Base-by-base conservation (phyloP, 164 flowering plant species). In the Hamamelis virginiana region DNA sequence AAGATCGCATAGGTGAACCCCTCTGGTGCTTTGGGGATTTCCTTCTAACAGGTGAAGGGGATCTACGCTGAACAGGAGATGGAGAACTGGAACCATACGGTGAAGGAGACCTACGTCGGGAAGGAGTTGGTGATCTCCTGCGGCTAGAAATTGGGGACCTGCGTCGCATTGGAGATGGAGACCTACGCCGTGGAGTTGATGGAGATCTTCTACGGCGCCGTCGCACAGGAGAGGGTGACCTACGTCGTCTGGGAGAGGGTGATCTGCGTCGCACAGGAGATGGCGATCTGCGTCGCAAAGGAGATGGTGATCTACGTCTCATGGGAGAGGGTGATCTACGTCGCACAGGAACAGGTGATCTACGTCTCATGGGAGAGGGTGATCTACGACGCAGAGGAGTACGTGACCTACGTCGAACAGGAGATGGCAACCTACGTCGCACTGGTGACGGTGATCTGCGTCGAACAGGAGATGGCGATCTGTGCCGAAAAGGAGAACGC, bases 1-100 rank as follows among this genome's bases (percentile, higher is more conserved):
- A 80, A 18, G 90, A 78, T 47, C 59, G 78, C 25, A 72, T 21
- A 25, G 87, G 89, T 38, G 89, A 86, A 61, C 83, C 76, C 66
- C 78, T 78, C 15, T 72, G 69, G n/a, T 70, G 72, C 74, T 66
- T 79, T 12, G 83, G 79, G 64, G 82, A 82, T 66, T 65, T 78
- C 58, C 80, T 76, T 67, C 80, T 66, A 9, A 41, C 69, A 14
- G 81, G 81, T 27, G 86, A 79, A 45, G 59, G 73, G 18, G 82
- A 67, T 46, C 76, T 65, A 65, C 23, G 70, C 16, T 23, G 61
- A 28, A 51, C 33, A 23, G 85, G 75, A 66, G 80, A 74, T 53
- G 67, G 48, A 67, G 80, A 77, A 62, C 71, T 62, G 1, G 70
- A 62, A 9, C 12, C 67, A 68, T 64, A n/a, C 19, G 73, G 68